Evolutionary conservation across 2,329 filamentous ascomycete species (phyloP).

Genomic region (Colletotrichum liaoningense): DNA sequence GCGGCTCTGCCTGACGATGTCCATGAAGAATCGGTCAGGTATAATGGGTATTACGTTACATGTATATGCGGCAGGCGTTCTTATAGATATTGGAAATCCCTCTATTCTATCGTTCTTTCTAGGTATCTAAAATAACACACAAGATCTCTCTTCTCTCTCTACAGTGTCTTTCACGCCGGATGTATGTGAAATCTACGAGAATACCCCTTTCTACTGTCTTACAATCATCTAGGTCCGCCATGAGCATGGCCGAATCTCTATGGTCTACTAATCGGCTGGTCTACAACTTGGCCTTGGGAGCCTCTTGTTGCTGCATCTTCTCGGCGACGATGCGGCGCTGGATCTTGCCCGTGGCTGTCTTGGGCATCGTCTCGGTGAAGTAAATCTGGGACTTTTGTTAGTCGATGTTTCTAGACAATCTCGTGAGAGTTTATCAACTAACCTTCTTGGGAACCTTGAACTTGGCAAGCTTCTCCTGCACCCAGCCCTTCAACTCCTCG

Average conservation of each 20-base stretch:
- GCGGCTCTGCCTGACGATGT: not conserved
- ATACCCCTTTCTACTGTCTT: not conserved
- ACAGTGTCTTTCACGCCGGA: not conserved
- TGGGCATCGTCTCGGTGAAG: constrained; percentile 87
- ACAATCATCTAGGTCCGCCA: not conserved
- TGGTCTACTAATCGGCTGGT: not conserved
- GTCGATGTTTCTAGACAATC: not conserved
- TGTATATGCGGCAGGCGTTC: not conserved
- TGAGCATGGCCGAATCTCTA: not conserved
- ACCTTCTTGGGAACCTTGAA: constrained; percentile 90
- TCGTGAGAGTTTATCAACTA: constrained; percentile 38
- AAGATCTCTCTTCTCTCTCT: constrained; percentile 6
- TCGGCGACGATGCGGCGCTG: constrained; percentile 89
- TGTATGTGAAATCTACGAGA: not conserved
- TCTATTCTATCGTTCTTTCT: constrained; percentile 26
- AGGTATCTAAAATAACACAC: constrained; percentile 11
- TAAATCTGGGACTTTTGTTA: constrained; percentile 66
- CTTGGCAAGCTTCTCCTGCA: constrained; percentile 77
- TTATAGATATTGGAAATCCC: constrained; percentile 10
- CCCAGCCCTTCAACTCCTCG: constrained; percentile 75
- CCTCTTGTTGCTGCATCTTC: constrained; percentile 80
- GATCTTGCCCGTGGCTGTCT: constrained; percentile 93
- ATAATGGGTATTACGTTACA: not conserved
- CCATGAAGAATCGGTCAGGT: not conserved
- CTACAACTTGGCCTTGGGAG: constrained; percentile 65